These are phyloP conservation scores for Anethum foeniculum DNA, from an alignment of 140 eudicot genomes.

Conservation along the genomic window DNA sequence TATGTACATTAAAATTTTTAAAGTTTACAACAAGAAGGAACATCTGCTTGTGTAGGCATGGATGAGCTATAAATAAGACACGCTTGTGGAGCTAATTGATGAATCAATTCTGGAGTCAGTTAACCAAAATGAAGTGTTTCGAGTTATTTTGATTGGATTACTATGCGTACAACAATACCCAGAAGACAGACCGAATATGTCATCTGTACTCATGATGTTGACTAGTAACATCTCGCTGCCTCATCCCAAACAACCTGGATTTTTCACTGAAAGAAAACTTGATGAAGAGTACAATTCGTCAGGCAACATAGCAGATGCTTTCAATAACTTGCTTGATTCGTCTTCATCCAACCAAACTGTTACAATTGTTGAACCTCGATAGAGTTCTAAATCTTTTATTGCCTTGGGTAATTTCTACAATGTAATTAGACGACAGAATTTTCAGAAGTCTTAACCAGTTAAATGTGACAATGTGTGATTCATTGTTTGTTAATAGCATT, in stretches of 20 bases:
- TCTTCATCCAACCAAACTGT: slow-evolving; percentile 4
- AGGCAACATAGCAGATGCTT: not conserved
- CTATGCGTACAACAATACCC: slow-evolving; percentile 23
- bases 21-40: not conserved
- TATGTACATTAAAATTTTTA: not conserved
- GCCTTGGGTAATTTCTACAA: not conserved
- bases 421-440: not conserved
- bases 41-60: slow-evolving; percentile 13
- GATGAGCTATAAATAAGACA: slow-evolving; percentile 13
- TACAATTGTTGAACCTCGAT: not conserved
- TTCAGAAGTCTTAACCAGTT: not conserved
- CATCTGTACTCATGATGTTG: slow-evolving; percentile 14
- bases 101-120: not conserved
- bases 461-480: not conserved
- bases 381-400: not conserved
- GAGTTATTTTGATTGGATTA: slow-evolving; percentile 15
- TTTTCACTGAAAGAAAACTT: slow-evolving; percentile 11
- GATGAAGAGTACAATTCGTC: not conserved
- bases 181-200: slow-evolving; percentile 21
- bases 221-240: slow-evolving; percentile 1
- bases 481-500: too few species aligned
- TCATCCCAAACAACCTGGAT: slow-evolving; percentile 15
- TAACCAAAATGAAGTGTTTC: slow-evolving; percentile 1
- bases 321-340: not conserved
- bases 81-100: slow-evolving; percentile 10